Conservation (phyloP, 306 rosid genomes). For the Bauhinia variegata region DNA sequence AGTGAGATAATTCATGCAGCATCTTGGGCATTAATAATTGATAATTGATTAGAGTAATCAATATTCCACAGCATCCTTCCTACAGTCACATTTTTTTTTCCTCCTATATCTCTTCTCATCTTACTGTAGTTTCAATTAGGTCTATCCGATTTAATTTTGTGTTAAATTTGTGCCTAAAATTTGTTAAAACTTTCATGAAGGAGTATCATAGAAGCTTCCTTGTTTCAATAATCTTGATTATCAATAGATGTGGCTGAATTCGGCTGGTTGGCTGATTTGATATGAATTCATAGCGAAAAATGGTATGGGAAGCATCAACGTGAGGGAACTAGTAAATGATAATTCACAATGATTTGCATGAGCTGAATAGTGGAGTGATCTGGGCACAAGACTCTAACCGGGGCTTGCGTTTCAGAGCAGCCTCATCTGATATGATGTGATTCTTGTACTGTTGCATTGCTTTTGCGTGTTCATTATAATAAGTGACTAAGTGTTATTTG, state of each 20-base stretch:
- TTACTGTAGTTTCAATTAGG: too few species aligned
- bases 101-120: too few species aligned
- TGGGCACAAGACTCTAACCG: background rate
- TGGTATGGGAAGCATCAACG: background rate
- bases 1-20: too few species aligned
- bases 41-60: too few species aligned
- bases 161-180: too few species aligned
- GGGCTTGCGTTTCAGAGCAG: background rate
- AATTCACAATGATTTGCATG: constrained; percentile 10
- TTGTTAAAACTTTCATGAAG: too few species aligned
- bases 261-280: constrained; percentile 1
- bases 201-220: too few species aligned
- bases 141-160: too few species aligned
- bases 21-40: too few species aligned
- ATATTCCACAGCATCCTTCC: too few species aligned
- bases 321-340: constrained; percentile 7
- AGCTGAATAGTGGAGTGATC: background rate
- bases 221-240: background rate
- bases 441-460: background rate
- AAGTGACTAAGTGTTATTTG: background rate
- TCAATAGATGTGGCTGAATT: background rate
- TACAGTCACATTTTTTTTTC: too few species aligned
- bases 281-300: background rate
- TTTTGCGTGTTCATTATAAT: background rate
- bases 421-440: constrained; percentile 3